Evolutionary conservation across 805 yeast genomes (phyloP).

Genomic region (Saccharomycopsis lassenensis): DNA sequence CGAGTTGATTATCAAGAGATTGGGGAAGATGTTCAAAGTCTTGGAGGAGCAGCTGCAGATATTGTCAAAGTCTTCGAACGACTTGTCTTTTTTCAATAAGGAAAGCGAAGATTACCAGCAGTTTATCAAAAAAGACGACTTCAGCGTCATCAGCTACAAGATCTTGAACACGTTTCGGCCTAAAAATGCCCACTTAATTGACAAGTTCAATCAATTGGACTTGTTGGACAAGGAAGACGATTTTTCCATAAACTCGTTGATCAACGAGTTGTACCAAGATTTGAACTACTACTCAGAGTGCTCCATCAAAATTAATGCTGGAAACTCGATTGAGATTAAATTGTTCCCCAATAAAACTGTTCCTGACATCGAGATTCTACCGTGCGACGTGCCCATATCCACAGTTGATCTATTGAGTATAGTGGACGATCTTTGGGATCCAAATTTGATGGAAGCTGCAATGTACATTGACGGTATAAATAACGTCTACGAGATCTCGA

Average conservation of each 20-base stretch:
- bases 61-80: conserved; percentile 38
- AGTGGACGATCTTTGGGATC: conserved; percentile 93
- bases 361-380: conserved; percentile 62
- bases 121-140: conserved; percentile 9
- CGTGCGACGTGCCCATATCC: conserved; percentile 88
- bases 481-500: conserved; percentile 65
- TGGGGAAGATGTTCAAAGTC: conserved; percentile 82
- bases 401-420: conserved; percentile 62
- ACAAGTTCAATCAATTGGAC: not conserved
- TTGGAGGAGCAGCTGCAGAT: conserved; percentile 82
- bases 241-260: conserved; percentile 56
- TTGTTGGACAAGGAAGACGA: conserved; percentile 19
- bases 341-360: conserved; percentile 82
- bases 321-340: conserved; percentile 86
- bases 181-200: not conserved
- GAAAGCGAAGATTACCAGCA: conserved; percentile 7
- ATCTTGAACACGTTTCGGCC: conserved; percentile 12
- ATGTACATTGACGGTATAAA: conserved; percentile 86
- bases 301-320: conserved; percentile 81
- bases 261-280: conserved; percentile 90
- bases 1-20: conserved; percentile 71
- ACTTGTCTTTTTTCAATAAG: conserved; percentile 10
- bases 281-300: conserved; percentile 93
- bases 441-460: conserved; percentile 80
- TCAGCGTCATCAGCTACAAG: conserved; percentile 7